A percentile compares a stretch with the other conserved stretches of the same genome.
Conservation (phyloP, 345 rosid genomes). For the Cardamine chenopodiifolia region DNA sequence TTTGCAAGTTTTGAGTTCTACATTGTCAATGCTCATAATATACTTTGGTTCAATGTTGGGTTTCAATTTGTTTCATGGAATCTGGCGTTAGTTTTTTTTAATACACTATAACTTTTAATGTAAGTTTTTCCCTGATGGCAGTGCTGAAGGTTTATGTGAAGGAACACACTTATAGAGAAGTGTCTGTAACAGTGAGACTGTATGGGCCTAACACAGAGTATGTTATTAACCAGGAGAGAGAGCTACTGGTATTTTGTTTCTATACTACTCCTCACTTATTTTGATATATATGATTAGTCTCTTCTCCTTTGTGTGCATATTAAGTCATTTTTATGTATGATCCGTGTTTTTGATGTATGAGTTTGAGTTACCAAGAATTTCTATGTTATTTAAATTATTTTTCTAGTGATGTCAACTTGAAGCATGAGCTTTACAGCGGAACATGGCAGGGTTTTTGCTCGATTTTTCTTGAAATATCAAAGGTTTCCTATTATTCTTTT, state of each 20-base stretch:
- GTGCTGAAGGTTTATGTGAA: conserved; percentile 85
- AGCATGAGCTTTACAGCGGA: conserved; percentile 19
- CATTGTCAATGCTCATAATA: background rate
- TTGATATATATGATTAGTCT: background rate
- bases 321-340: background rate
- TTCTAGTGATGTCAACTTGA: conserved; percentile 24
- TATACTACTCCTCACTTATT: background rate
- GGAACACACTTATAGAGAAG: conserved; percentile 58
- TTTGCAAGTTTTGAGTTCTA: background rate
- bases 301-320: background rate
- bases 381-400: conserved; percentile 19
- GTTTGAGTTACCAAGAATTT: conserved; percentile 18
- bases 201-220: conserved; percentile 94
- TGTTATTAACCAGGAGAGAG: conserved; percentile 82
- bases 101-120: background rate
- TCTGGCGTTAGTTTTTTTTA: background rate
- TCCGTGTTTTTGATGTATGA: background rate
- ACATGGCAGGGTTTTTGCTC: conserved; percentile 33
- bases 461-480: conserved; percentile 15
- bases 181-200: conserved; percentile 70
- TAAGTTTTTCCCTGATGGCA: conserved; percentile 39
- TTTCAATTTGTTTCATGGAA: conserved; percentile 9
- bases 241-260: conserved; percentile 56
- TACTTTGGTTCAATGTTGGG: background rate
- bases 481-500: conserved; percentile 28